Evolutionary conservation across 2,329 filamentous ascomycete genomes (phyloP), one percentile per base, ranked within the genome.

Genomic region (Xylariaceae sp.): DNA sequence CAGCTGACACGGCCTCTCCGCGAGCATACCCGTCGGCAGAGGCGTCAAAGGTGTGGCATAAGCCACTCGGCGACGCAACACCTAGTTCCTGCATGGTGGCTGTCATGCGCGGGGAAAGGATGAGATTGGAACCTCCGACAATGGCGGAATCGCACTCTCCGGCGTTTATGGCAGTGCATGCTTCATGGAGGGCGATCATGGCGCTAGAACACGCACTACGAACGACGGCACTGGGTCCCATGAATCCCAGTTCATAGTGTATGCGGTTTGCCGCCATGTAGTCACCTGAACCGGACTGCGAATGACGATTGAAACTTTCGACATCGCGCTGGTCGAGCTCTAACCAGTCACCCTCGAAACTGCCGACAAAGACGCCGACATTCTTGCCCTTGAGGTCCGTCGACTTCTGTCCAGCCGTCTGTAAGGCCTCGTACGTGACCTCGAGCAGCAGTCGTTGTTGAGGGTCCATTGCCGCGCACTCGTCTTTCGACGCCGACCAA

Each of bases 201-300:
- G 64, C 64, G 0, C 67, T 67, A 0, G 70, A 71, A 49, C 69
- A 72, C 1, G 68, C 69, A 1, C 68, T 72, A 35, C 51, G 44
- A 22, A 48, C 35, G n/a, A 27, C 22, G 22, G 22, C 22, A 7
- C 54, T 58, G 11, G 59, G 59, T 3, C 59, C 59, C 2, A 30
- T 45, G 2, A 60, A 39, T 14, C 58, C 54, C 18, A 54, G 48
- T 31, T 60, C 59, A 30, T 59, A 58, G 3, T 58, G 60, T 1
- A 67, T 44, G 9, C 63, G 55, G 47, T 67, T 66, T 0, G 59
- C 27, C 1, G 52, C 42, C 22, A 58, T 57, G 15, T 62, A 58
- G 27, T 32, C 11, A 3, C 2, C 19, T 12, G 19, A 18, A 6
- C 14, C 27, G 4, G 45, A n/a, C 15, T 19, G 27, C 10, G 39